phyloP scores from a whole-genome alignment of 2,329 filamentous ascomycete genomes.

The Penicillium sp. region DNA sequence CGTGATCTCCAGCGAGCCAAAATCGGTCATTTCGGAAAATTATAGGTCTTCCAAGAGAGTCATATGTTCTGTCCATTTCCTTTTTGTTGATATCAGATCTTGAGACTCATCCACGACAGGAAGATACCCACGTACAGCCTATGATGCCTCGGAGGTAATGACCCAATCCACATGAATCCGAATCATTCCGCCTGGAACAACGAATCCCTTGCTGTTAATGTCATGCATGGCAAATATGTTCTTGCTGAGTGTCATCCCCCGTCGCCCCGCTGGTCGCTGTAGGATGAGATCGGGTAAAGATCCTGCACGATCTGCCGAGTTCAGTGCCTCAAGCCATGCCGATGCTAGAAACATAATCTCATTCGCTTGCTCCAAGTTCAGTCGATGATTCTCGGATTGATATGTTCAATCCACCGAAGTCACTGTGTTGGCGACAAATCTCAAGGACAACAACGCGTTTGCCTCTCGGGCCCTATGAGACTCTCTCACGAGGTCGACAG shows the following conservation, averaged over 20 bases:
- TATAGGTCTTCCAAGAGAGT: too few species aligned
- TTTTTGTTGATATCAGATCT: too few species aligned
- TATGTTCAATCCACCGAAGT: background rate
- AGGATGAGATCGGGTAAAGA: background rate
- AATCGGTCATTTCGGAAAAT: too few species aligned
- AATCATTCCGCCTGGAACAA: constrained; percentile 46
- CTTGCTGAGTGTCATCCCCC: constrained; percentile 47
- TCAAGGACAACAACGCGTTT: background rate
- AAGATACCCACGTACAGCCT: too few species aligned
- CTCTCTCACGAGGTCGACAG: background rate
- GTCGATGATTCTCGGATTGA: background rate
- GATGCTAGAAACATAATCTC: background rate
- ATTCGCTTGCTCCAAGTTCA: background rate
- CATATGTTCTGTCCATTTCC: too few species aligned
- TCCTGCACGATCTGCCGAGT: background rate
- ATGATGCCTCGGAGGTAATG: too few species aligned
- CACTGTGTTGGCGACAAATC: background rate
- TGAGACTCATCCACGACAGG: too few species aligned
- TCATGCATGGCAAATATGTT: constrained; percentile 53
- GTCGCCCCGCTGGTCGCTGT: constrained; percentile 3
- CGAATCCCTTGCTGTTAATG: constrained; percentile 35
- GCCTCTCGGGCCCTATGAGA: background rate
- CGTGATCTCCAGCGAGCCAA: too few species aligned
- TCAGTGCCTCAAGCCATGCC: background rate
- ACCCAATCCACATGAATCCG: constrained; percentile 50